Evolutionary conservation across 2,329 filamentous ascomycete species (phyloP).

Genomic region (Hymenoscyphus infarciens): DNA sequence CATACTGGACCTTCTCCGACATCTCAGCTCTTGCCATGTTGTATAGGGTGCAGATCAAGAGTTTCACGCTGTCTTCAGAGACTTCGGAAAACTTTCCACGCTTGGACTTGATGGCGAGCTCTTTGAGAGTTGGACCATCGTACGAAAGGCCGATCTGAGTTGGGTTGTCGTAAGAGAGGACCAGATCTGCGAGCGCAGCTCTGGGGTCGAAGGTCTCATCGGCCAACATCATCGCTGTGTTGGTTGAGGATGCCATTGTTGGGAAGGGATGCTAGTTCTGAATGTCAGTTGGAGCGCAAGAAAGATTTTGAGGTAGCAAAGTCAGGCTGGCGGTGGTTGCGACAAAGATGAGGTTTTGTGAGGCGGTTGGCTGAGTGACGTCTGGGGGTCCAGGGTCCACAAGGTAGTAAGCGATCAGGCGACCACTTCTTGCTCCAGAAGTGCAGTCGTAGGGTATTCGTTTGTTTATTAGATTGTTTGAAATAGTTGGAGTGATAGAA

Average conservation of each 20-base stretch:
- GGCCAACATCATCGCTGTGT: background rate
- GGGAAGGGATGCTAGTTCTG: background rate
- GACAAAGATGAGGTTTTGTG: too few species aligned
- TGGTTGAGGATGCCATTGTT: background rate
- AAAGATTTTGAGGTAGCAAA: too few species aligned
- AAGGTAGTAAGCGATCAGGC: too few species aligned
- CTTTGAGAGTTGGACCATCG: background rate
- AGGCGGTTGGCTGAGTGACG: too few species aligned
- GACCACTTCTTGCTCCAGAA: too few species aligned
- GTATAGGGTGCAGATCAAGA: background rate
- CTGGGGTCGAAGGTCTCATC: background rate
- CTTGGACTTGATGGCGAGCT: background rate
- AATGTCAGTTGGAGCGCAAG: background rate
- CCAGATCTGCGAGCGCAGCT: background rate
- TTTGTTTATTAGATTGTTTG: too few species aligned
- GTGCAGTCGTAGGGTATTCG: too few species aligned
- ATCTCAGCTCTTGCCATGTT: background rate
- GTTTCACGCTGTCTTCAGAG: background rate
- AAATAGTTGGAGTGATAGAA: too few species aligned
- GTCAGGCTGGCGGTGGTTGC: too few species aligned
- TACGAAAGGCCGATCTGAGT: too few species aligned
- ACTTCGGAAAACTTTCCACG: background rate
- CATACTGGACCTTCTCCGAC: slow-evolving; percentile 4
- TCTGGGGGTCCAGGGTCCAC: too few species aligned
- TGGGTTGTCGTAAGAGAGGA: background rate